phyloP scores from a whole-genome alignment of 2,329 filamentous ascomycete species.

The Chaetomium globosum region DNA sequence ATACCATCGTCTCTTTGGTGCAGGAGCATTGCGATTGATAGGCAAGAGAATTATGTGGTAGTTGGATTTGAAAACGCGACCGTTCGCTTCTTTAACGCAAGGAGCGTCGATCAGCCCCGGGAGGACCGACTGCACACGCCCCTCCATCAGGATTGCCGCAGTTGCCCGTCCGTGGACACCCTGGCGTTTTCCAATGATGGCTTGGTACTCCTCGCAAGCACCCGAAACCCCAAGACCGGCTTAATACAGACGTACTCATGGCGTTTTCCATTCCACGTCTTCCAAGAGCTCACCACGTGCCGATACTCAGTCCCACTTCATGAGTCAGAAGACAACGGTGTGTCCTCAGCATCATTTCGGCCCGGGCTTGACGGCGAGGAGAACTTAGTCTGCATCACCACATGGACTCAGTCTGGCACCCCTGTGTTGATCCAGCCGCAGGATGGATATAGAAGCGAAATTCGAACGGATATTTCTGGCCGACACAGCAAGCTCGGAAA shows the following conservation, averaged over 20 bases:
- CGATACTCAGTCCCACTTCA: constrained; percentile 46
- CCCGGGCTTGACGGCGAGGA: constrained; percentile 42
- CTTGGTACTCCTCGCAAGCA: constrained; percentile 45
- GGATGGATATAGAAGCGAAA: constrained; percentile 43
- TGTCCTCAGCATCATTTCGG: constrained; percentile 45
- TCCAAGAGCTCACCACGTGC: constrained; percentile 43
- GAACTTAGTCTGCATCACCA: constrained; percentile 45
- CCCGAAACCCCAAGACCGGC: constrained; percentile 42
- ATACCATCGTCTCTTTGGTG: constrained; percentile 47
- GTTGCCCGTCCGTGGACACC: constrained; percentile 46
- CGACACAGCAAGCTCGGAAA: constrained; percentile 44
- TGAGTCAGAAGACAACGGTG: constrained; percentile 48
- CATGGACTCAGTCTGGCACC: constrained; percentile 49
- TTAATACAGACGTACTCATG: constrained; percentile 45
- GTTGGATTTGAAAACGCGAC: constrained; percentile 47
- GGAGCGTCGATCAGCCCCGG: constrained; percentile 41
- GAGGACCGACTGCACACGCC: constrained; percentile 44
- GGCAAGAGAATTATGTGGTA: constrained; percentile 46
- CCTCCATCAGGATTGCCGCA: constrained; percentile 42
- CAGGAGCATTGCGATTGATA: constrained; percentile 46
- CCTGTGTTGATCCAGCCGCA: constrained; percentile 46
- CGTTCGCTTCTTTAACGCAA: constrained; percentile 47
- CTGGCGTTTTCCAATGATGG: constrained; percentile 48
- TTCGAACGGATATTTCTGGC: constrained; percentile 40
- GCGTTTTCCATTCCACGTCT: constrained; percentile 44